A percentile compares a stretch with the other conserved stretches of the same genome.
Evolutionary conservation across 805 yeast species (phyloP).

Genomic region (Schizosaccharomyces osmophilus): DNA sequence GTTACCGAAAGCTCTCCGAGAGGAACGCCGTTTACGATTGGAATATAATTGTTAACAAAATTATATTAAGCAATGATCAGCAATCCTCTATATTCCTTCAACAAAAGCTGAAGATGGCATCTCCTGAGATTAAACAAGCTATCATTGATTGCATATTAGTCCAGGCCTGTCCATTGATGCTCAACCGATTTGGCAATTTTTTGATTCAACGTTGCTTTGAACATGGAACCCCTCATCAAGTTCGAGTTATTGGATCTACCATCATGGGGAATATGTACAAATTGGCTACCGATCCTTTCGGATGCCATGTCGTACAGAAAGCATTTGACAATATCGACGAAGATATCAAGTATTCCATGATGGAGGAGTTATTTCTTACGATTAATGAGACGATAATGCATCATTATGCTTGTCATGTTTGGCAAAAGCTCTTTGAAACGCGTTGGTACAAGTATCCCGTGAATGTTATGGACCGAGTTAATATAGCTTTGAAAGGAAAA

Average conservation of each 20-base stretch:
- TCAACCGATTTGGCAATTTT: conserved; percentile 20
- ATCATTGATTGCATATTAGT: conserved; percentile 13
- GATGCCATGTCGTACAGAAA: conserved; percentile 21
- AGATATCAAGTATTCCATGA: conserved; percentile 11
- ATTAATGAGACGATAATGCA: conserved; percentile 15
- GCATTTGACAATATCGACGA: conserved; percentile 16
- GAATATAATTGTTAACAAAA: conserved; percentile 12
- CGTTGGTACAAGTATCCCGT: conserved; percentile 13
- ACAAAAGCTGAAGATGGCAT: conserved; percentile 16
- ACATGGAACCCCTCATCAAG: conserved; percentile 13
- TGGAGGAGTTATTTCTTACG: conserved; percentile 16
- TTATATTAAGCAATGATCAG: conserved; percentile 17
- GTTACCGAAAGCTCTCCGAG: neutral
- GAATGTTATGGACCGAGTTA: conserved; percentile 13
- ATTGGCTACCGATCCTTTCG: conserved; percentile 17
- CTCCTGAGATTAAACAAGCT: conserved; percentile 12
- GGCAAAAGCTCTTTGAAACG: conserved; percentile 20
- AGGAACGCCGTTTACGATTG: conserved; percentile 1
- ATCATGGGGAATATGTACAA: conserved; percentile 14
- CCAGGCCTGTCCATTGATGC: conserved; percentile 15
- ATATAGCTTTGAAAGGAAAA: conserved; percentile 13
- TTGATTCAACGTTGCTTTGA: conserved; percentile 19
- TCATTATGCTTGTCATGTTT: conserved; percentile 20
- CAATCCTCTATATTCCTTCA: conserved; percentile 20
- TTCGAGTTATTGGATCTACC: conserved; percentile 9